These are phyloP conservation scores for Annulohypoxylon nitens DNA, from an alignment of 495 filamentous ascomycete species.

Conservation along the genomic window DNA sequence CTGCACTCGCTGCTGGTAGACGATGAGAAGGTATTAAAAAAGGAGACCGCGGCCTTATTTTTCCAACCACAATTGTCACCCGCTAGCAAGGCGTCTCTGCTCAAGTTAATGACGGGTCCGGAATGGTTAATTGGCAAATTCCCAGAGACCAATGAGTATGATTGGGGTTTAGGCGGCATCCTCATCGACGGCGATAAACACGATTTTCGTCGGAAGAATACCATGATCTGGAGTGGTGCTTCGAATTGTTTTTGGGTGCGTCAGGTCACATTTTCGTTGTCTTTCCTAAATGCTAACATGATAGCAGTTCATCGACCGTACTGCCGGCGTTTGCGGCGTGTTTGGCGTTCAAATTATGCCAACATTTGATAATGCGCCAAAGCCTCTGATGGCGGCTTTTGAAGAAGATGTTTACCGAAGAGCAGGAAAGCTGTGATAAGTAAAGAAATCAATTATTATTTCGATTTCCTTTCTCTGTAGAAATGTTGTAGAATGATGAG, in stretches of 20 bases:
- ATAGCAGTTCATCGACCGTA: conserved; percentile 54
- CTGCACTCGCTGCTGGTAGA: conserved; percentile 44
- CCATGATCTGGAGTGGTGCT: conserved; percentile 50
- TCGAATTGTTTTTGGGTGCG: conserved; percentile 44
- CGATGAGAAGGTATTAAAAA: conserved; percentile 45
- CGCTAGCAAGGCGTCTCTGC: conserved; percentile 22
- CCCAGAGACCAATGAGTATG: conserved; percentile 31
- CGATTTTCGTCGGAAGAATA: conserved; percentile 40
- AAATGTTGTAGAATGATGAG: background rate
- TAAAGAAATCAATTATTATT: background rate
- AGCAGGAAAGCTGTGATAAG: conserved; percentile 23
- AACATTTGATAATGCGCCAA: conserved; percentile 38
- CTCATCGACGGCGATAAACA: conserved; percentile 40
- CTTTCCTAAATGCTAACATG: background rate
- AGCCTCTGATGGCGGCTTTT: conserved; percentile 49
- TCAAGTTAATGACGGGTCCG: conserved; percentile 27
- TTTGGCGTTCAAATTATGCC: conserved; percentile 52
- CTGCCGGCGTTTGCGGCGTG: conserved; percentile 49
- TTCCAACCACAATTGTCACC: conserved; percentile 39
- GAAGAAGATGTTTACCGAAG: conserved; percentile 48
- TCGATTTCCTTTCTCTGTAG: background rate
- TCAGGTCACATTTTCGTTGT: background rate
- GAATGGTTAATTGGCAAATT: conserved; percentile 28
- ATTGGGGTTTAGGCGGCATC: conserved; percentile 40
- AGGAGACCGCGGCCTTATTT: conserved; percentile 30